phyloP scores from a whole-genome alignment of 2,329 filamentous ascomycete genomes.

The Colletotrichum eremochloae region DNA sequence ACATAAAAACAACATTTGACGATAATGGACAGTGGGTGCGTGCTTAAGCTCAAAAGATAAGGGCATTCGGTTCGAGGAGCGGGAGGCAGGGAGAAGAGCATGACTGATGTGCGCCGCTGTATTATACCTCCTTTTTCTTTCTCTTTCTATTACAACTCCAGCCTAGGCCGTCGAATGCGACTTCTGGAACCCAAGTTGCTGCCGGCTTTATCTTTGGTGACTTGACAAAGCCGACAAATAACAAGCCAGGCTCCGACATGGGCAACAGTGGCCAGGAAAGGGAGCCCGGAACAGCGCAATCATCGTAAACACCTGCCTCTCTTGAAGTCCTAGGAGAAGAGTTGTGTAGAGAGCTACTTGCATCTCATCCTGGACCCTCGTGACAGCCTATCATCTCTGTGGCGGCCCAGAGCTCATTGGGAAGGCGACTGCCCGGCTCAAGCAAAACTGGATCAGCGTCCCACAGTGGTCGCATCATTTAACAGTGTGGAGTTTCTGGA shows the following conservation, averaged over 20 bases:
- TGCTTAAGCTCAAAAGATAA: slow-evolving; percentile 17
- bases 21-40: slow-evolving; percentile 39
- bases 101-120: slow-evolving; percentile 39
- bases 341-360: not conserved
- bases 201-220: not conserved
- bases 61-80: slow-evolving; percentile 6
- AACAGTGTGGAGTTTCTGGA: slow-evolving; percentile 12
- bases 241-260: not conserved
- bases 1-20: slow-evolving; percentile 35
- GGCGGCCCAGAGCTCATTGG: not conserved
- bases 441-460: slow-evolving; percentile 13
- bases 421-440: not conserved
- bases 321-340: not conserved
- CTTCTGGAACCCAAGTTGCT: slow-evolving; percentile 15
- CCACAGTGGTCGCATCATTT: slow-evolving; percentile 4
- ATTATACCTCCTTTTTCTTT: slow-evolving; percentile 38
- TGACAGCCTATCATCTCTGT: not conserved
- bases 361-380: not conserved
- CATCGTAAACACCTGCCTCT: not conserved
- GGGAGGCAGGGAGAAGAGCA: slow-evolving; percentile 19
- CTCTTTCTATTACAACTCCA: slow-evolving; percentile 17
- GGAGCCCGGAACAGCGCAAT: not conserved
- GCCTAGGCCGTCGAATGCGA: slow-evolving; percentile 26
- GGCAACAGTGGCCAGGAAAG: not conserved
- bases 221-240: not conserved